Evolutionary conservation across 2,329 filamentous ascomycete species (phyloP), one percentile per base, ranked within the genome.

Genomic region (Claviceps purpurea): DNA sequence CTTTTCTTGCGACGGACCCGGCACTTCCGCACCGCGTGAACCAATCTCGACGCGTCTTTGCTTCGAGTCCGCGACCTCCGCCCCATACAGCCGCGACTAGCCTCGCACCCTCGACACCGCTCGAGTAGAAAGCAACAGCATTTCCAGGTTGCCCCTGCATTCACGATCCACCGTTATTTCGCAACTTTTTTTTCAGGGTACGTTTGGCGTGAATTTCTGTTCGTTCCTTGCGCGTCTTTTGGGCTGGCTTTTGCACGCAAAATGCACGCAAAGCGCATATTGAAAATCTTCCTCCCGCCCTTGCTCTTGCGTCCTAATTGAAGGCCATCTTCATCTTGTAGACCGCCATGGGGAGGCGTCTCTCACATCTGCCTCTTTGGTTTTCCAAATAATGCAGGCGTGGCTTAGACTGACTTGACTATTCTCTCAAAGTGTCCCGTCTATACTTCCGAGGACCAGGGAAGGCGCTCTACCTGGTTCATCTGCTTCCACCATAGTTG

Each of bases 401-500:
- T 16, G 20, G 39, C 34, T 37, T 40, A 42, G 22, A 42, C 47
- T 49, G 16, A 42, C 38, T 34, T 42, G 20, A 11, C 39, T 30
- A 13, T 11, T 8, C 34, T 20, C 18, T 22, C 11, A 45, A n/a
- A 46, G 43, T 46, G 42, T 24, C 20, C 4, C 10, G 16, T 18
- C 5, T 39, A 5, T 37, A 24, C 20, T 48, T 24, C 30, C 10
- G 30, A 11, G 30, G 20, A 48, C 30, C 34, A 34, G 14, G 44
- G 38, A 51, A 34, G 49, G 47, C 54, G 54, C 47, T 44, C 37
- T 24, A 38, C 39, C 7, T 37, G 34, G 42, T 44, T 16, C 48
- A 44, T 50, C 43, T 52, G 52, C 53, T 55, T 34, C 51, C 11
- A 34, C 16, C 43, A 10, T 14, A 43, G 55, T 56, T 59, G 73